Base-by-base conservation (phyloP, 2,329 filamentous ascomycete genomes). In the Talaromyces sp. region DNA sequence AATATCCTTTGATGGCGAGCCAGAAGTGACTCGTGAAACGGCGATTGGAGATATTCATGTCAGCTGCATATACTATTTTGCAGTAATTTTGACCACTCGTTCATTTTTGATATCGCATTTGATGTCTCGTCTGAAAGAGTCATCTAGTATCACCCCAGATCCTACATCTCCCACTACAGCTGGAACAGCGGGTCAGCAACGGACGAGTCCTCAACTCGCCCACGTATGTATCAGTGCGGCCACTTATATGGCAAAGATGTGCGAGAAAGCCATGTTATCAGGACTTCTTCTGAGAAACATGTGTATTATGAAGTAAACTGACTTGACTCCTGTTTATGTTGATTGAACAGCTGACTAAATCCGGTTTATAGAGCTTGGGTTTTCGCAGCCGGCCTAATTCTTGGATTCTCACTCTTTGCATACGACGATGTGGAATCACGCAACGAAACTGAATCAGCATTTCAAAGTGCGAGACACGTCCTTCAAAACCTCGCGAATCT, bases 61-160 rank as follows among this genome's bases (percentile, higher is more conserved):
- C 5, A 83, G 84, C 0, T 87, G 85, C 65, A 75, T 83, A 0
- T 88, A 88, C 68, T 86, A 88, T 68, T 85, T 87, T 63, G 83
- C 84, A 0, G 83, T 87, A 0, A 87, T 85, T 22, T 71, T 87
- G 0, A 83, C 84, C 2, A 86, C 85, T 0, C 77, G 85, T 1
- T 85, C 85, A 0, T 83, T 87, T 31, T 72, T 88, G 8, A 83
- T 87, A 27, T 83, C 53, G 3, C 64, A 66, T 51, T 36, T 66
- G 53, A 66, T 66, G 77, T 80, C 2, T 72, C 86, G 1, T 81
- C 81, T 4, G 70, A 80, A 56, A 77, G 77, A 56, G 54, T 78
- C 51, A 60, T 75, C 59, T 59, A 71, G 64, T 36, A 71, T 66
- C 29, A 0, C 69, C 73, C n/a, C 71, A 60, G 43, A 69, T 54